Evolutionary conservation across 2,329 filamentous ascomycete species (phyloP).

Genomic region (Acarospora socialis): DNA sequence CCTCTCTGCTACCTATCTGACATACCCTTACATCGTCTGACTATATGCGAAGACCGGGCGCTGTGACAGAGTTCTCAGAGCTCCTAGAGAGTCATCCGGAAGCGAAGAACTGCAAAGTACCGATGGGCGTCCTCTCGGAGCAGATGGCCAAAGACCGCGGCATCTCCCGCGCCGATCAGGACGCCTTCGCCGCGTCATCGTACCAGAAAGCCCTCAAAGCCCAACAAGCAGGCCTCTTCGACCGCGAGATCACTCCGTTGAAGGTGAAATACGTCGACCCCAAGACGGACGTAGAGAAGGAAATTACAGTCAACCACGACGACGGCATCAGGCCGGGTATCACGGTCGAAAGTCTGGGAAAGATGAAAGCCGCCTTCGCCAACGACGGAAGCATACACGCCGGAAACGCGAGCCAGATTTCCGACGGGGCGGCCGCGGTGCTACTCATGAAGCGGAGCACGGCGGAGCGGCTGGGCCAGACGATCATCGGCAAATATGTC

Average conservation of each 20-base stretch:
- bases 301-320: conserved; percentile 69
- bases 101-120: conserved; percentile 89
- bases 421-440: conserved; percentile 87
- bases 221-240: conserved; percentile 77
- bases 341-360: conserved; percentile 73
- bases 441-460: conserved; percentile 90
- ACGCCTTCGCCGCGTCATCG: conserved; percentile 83
- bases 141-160: conserved; percentile 80
- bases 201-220: conserved; percentile 83
- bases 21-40: too few species aligned
- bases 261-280: conserved; percentile 80
- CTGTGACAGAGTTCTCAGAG: conserved; percentile 86
- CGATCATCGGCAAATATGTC: conserved; percentile 85
- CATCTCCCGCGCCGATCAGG: conserved; percentile 60
- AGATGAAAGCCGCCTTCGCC: conserved; percentile 81
- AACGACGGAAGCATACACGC: conserved; percentile 91
- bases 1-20: not conserved
- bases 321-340: conserved; percentile 78
- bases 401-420: conserved; percentile 90
- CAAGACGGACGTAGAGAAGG: conserved; percentile 74
- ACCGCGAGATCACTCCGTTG: conserved; percentile 78
- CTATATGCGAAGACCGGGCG: conserved; percentile 39
- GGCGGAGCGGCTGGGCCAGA: conserved; percentile 75
- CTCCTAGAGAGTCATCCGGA: conserved; percentile 68
- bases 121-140: conserved; percentile 90